Evolutionary conservation across 2,329 filamentous ascomycete species (phyloP).

Genomic region (Ambrosiella beaveri): DNA sequence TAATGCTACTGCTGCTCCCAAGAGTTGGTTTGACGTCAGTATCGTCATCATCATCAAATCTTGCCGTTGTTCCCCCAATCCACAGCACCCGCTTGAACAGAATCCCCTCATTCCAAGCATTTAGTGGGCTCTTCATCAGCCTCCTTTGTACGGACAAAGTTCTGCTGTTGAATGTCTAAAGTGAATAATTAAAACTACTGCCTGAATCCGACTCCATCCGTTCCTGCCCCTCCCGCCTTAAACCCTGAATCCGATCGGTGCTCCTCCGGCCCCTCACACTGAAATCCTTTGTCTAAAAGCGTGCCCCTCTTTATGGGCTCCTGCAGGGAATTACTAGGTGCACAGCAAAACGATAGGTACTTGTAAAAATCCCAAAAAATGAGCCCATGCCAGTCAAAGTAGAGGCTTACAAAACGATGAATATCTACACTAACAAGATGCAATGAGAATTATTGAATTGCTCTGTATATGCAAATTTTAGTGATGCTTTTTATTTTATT

Average conservation of each 20-base stretch:
- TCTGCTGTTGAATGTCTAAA: too few relatives aligned
- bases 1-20: not conserved
- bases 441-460: too few relatives aligned
- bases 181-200: not conserved
- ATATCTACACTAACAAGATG: too few relatives aligned
- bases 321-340: not conserved
- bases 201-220: not conserved
- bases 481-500: too few relatives aligned
- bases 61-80: too few relatives aligned
- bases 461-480: too few relatives aligned
- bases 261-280: constrained; percentile 11
- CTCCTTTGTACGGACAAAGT: not conserved
- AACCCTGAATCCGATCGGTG: constrained; percentile 12
- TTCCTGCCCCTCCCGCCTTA: not conserved
- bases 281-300: constrained; percentile 1
- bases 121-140: not conserved
- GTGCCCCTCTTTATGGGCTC: not conserved
- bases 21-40: not conserved
- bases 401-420: too few relatives aligned
- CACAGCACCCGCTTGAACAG: not conserved
- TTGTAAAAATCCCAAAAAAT: too few relatives aligned
- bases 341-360: too few relatives aligned
- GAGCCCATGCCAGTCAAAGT: too few relatives aligned
- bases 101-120: not conserved
- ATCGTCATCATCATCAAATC: not conserved